Evolutionary conservation across 257 asterid species (phyloP).

Genomic region (Solanum pimpinellifolium): DNA sequence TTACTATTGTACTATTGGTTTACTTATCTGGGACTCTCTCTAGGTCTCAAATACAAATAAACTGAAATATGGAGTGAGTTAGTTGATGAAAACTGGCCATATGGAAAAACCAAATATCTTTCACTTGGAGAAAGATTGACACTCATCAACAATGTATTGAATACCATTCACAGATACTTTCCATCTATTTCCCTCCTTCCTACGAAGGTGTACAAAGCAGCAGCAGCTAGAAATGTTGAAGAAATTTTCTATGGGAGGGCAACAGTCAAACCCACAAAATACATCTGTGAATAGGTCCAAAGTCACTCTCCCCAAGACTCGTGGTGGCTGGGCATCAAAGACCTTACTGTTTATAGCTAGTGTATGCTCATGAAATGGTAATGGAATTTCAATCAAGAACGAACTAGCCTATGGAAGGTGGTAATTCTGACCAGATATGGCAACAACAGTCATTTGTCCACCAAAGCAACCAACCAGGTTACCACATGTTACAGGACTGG

Average conservation of each 20-base stretch:
- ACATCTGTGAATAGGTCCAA: not conserved
- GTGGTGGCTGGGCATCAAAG: not conserved
- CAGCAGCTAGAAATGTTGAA: not conserved
- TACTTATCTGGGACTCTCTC: not conserved
- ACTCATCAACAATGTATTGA: not conserved
- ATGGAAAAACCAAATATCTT: not conserved
- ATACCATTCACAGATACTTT: not conserved
- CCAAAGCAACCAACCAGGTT: not conserved
- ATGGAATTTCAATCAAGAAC: not conserved
- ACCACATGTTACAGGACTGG: not conserved
- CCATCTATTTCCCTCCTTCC: not conserved
- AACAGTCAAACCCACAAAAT: too few relatives aligned
- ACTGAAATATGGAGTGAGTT: not conserved
- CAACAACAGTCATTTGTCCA: not conserved
- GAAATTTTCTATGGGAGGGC: too few relatives aligned
- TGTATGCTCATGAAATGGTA: not conserved
- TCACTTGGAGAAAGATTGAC: not conserved
- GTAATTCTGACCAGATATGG: not conserved
- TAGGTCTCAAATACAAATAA: not conserved
- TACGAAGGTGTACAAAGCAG: not conserved
- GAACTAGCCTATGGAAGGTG: not conserved
- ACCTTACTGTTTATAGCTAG: not conserved
- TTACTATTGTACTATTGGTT: not conserved
- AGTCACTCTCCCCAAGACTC: not conserved
- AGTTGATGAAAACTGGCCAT: not conserved